Base-by-base conservation (phyloP, 768 basidiomycete species). In the Serendipita sp. region DNA sequence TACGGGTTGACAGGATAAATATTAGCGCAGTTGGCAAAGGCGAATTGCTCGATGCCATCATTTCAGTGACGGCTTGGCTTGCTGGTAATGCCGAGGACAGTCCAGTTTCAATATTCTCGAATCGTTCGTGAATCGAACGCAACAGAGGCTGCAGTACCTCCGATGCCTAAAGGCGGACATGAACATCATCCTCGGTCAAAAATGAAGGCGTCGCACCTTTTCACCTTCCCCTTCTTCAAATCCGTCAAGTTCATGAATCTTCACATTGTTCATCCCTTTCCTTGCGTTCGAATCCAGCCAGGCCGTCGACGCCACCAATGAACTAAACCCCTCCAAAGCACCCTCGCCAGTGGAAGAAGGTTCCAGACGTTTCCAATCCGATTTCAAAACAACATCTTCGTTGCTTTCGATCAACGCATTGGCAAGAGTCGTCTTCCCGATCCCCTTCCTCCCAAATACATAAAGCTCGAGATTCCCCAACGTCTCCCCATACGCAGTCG, bases 41-140 rank as follows among this genome's bases (percentile, higher is more conserved):
- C 16, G 55, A 60, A 36, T 60, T 60, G 55, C 33, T 60, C 8
- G 55, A 60, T n/a, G 55, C 55, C 23, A 60, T 6, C 55, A 60
- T 60, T 3, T 60, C 55, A 23, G 34, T 60, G 27, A 60, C 55
- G 10, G 18, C 23, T n/a, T 23, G 55, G 31, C 55, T 60, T 3
- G 55, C 33, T 8, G 55, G 55, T n/a, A 60, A 34, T 27, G 18
- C 55, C 8, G 55, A n/a, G 10, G 55, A 60, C 0, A 60, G 55
- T 10, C 55, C 55, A 27, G 10, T 31, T n/a, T 29, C 23, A 3
- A 60, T 2, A 34, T 16, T 23, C 55, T 60, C 16, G 27, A 60
- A 60, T 10, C 55, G n/a, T n/a, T 60, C 55, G n/a, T 60, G 55
- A 34, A 60, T 23, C 23, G 34, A n/a, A n/a, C 34, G 23, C 27